Evolutionary conservation across 139 green algal species (phyloP).

Genomic region (Zygnema cylindricum): DNA sequence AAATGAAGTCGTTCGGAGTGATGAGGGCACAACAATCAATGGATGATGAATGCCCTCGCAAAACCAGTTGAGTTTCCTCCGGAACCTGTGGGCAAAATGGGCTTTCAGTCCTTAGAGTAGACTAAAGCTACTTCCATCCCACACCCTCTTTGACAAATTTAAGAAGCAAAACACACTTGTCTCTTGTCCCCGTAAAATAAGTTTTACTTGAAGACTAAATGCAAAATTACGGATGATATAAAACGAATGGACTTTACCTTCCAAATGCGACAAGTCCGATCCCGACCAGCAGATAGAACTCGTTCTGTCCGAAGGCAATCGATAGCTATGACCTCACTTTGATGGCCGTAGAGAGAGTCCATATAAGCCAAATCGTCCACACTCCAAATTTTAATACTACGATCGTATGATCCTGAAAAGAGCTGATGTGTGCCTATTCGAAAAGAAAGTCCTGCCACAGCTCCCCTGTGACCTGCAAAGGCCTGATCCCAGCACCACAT

Average conservation of each 20-base stretch:
- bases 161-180: no score
- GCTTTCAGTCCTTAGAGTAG: no score
- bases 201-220: no score
- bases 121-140: no score
- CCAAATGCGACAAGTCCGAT: conserved; percentile 91
- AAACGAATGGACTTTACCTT: no score
- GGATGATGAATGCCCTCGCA: conserved; percentile 66
- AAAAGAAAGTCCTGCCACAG: conserved; percentile 83
- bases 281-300: conserved; percentile 75
- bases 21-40: conserved; percentile 76
- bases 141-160: no score
- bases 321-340: conserved; percentile 74
- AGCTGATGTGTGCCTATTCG: conserved; percentile 82
- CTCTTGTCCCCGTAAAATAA: no score
- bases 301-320: conserved; percentile 79
- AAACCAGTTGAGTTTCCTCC: conserved; percentile 96
- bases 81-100: conserved; percentile 77
- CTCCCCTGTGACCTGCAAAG: conserved; percentile 78
- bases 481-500: conserved; percentile 41
- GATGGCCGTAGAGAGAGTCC: conserved; percentile 84
- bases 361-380: conserved; percentile 93
- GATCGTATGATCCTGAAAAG: conserved; percentile 76
- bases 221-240: no score
- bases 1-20: conserved; percentile 82
- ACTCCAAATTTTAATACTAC: conserved; percentile 90